These are phyloP conservation scores for Rubroboletus satanas DNA, from an alignment of 768 basidiomycete genomes.

Conservation along the genomic window DNA sequence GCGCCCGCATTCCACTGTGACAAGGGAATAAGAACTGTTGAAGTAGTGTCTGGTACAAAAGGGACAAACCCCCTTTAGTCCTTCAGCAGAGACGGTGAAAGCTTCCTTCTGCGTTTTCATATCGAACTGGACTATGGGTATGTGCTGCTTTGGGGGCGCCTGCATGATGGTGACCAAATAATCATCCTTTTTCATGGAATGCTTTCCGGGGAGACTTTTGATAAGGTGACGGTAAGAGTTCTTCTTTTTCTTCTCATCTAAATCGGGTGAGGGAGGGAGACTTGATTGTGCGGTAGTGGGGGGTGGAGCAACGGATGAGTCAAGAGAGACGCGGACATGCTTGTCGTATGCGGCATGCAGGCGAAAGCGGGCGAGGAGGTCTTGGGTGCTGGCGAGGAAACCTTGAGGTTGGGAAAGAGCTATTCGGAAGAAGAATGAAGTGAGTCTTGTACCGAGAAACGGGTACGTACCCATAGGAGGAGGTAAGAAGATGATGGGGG, in stretches of 20 bases:
- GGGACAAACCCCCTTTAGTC: slow-evolving; percentile 62
- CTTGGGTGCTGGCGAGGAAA: slow-evolving; percentile 70
- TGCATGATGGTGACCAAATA: slow-evolving; percentile 64
- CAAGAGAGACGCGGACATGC: slow-evolving; percentile 59
- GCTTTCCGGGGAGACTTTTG: slow-evolving; percentile 74
- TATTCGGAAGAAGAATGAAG: slow-evolving; percentile 22
- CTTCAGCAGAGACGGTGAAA: slow-evolving; percentile 68
- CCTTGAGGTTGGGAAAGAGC: slow-evolving; percentile 33
- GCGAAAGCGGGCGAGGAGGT: slow-evolving; percentile 69
- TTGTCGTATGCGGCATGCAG: slow-evolving; percentile 76
- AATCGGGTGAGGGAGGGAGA: slow-evolving; percentile 49
- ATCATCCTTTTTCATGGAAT: slow-evolving; percentile 77
- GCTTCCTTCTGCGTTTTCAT: slow-evolving; percentile 64
- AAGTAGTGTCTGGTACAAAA: slow-evolving; percentile 12
- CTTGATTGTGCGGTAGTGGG: slow-evolving; percentile 31
- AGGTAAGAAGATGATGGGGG: slow-evolving; percentile 26
- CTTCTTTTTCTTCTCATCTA: slow-evolving; percentile 66
- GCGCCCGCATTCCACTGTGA: slow-evolving; percentile 63
- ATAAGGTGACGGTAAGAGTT: slow-evolving; percentile 76
- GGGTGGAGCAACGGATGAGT: slow-evolving; percentile 20
- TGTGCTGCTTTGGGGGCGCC: slow-evolving; percentile 67
- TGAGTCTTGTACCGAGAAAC: slow-evolving; percentile 1
- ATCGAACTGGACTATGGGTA: slow-evolving; percentile 61
- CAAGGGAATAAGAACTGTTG: slow-evolving; percentile 8
- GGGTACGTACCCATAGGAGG: slow-evolving; percentile 30